These are phyloP conservation scores for Alternaria longipes DNA, from an alignment of 2,329 filamentous ascomycete species.

Conservation along the genomic window DNA sequence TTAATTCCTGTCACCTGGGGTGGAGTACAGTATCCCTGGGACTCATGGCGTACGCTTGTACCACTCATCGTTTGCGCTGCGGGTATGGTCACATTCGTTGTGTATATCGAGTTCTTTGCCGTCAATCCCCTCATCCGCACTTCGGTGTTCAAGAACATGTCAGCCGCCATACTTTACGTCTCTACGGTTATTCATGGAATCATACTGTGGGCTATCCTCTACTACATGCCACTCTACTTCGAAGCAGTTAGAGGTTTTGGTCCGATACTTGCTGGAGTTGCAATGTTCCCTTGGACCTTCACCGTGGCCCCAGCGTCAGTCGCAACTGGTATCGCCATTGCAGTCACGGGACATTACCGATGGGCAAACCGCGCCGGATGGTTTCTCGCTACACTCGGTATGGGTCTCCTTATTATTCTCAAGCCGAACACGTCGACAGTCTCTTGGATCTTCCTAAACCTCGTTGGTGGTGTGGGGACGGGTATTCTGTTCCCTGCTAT, in stretches of 20 bases:
- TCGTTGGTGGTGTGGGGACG: constrained; percentile 68
- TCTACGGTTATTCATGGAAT: constrained; percentile 67
- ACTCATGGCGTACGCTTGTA: constrained; percentile 68
- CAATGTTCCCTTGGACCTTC: constrained; percentile 58
- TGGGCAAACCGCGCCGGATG: constrained; percentile 71
- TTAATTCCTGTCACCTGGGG: constrained; percentile 72
- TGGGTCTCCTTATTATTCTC: constrained; percentile 64
- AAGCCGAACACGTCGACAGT: constrained; percentile 60
- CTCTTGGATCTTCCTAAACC: constrained; percentile 68
- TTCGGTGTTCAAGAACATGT: constrained; percentile 59
- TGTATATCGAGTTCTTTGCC: constrained; percentile 64
- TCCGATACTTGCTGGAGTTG: constrained; percentile 51
- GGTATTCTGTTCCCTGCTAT: constrained; percentile 73
- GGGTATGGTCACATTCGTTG: constrained; percentile 62
- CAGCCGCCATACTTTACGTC: constrained; percentile 60
- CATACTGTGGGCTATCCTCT: constrained; percentile 54
- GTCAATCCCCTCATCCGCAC: constrained; percentile 61
- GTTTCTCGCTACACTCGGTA: constrained; percentile 65
- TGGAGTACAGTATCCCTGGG: constrained; percentile 72
- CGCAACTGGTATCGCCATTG: constrained; percentile 63
- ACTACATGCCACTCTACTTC: constrained; percentile 56
- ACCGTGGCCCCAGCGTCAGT: constrained; percentile 70
- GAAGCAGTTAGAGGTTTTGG: constrained; percentile 53
- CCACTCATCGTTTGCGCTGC: constrained; percentile 66
- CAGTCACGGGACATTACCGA: constrained; percentile 67